Base-by-base conservation (phyloP, 2,329 filamentous ascomycete genomes). In the Botrytis medusae region DNA sequence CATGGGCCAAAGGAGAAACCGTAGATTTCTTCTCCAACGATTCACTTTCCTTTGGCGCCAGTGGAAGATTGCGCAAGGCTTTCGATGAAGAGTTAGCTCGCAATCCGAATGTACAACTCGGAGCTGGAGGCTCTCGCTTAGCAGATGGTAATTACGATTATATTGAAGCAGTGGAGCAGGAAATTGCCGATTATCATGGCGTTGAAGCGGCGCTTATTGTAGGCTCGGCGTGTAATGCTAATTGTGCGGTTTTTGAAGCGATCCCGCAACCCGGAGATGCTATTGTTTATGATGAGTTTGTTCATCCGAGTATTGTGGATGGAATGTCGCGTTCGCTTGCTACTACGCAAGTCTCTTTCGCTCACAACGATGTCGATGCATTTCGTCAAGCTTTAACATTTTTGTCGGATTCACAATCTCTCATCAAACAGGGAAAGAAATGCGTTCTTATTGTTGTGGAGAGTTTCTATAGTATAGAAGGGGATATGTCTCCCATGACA, bases 401-500 rank as follows among this genome's bases (percentile, higher is more conserved):
- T 9, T 10, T 68, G 42, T 46, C 20, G 64, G 64, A 68, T 29
- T 32, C 64, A 12, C 32, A 46, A 14, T 5, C n/a, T 4, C n/a
- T 46, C 12, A n/a, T 68, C 32, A 37, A 25, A 34, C 40, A 51
- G 7, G 64, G 64, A 8, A 25, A 68, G 18, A 42, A 54, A n/a
- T 46, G 40, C 8, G 64, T 68, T 25, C 44, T 54, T 6, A 32
- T 40, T 18, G 46, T 34, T 4, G 34, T 68, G 4, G 48, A 68
- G 44, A 48, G 40, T 34, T 51, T 68, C 46, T 68, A 68, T 18
- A 68, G 64, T 25, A 54, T 68, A 12, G 48, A 68, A 37, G 44
- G 64, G 4, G 48, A 68, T n/a, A 68, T 68, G 62, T 42, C 62
- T 42, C 62, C 62, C 8, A 9, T 64, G 2, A 64, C 32, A 64